Evolutionary conservation across 1,284 basidiomycete genomes (phyloP), one percentile per base, ranked within the genome.

Genomic region (Papiliotrema laurentii): DNA sequence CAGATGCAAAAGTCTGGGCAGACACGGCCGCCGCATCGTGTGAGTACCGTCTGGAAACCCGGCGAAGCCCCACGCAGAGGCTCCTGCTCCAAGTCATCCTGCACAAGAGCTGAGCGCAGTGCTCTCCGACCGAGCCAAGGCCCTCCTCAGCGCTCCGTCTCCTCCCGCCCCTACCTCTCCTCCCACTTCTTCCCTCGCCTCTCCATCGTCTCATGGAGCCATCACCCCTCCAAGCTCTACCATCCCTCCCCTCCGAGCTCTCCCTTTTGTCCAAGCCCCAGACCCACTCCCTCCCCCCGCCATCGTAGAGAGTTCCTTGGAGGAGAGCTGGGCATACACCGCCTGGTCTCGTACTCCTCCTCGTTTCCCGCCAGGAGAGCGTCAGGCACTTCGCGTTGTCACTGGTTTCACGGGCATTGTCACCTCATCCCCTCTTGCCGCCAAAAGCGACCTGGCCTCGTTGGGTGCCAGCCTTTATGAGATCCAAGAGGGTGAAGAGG

Each of bases 361-460:
- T n/a, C n/a, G n/a, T n/a, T n/a, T n/a, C n/a, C n/a, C n/a, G n/a
- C n/a, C n/a, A n/a, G n/a, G n/a, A n/a, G n/a, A n/a, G n/a, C n/a
- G n/a, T n/a, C n/a, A n/a, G n/a, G n/a, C n/a, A n/a, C n/a, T n/a
- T n/a, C n/a, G n/a, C n/a, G n/a, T n/a, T n/a, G 16, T 16, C 16
- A 31, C 30, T 16, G 30, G 10, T 31, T 31, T 31, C 19, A 21
- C 39, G 9, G 21, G 16, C 24, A 41, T 22, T 37, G 11, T 22
- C 21, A 26, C 24, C 5, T 22, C 19, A 31, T 16, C 30, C 16
- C 30, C 10, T 9, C 24, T 24, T 24, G 21, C 19, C 19, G 18
- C 21, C 1, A 39, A 43, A 33, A 47, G 21, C 51, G 76, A 74
- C 62, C 11, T 22, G 18, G 21, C 11, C 18, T n/a, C n/a, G n/a